These are phyloP conservation scores for Thelephora aurantiotincta DNA, from an alignment of 768 basidiomycete species.

Conservation along the genomic window DNA sequence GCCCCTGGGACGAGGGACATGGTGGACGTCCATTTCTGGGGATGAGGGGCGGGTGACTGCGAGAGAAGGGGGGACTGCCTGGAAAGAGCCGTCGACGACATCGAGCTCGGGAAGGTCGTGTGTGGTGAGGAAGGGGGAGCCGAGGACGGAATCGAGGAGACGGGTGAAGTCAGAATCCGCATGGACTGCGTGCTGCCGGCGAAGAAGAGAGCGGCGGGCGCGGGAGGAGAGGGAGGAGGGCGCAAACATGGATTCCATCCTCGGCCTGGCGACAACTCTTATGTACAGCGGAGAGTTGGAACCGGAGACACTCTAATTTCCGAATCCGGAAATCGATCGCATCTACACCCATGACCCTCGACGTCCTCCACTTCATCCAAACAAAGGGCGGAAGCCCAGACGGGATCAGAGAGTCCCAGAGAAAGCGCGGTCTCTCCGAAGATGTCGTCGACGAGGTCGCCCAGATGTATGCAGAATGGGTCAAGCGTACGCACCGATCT, in stretches of 20 bases:
- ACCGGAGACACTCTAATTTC: no score
- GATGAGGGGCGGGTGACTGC: slow-evolving; percentile 27
- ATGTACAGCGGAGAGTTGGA: no score
- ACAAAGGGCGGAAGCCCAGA: slow-evolving; percentile 87
- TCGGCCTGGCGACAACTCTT: no score
- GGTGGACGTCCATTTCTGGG: slow-evolving; percentile 11
- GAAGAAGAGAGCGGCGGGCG: not conserved
- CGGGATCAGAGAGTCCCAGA: slow-evolving; percentile 83
- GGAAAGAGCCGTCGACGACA: slow-evolving; percentile 15
- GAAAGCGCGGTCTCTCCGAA: slow-evolving; percentile 77
- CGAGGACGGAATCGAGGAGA: slow-evolving; percentile 21
- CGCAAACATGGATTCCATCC: not conserved
- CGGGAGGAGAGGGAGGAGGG: not conserved
- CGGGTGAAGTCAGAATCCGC: slow-evolving; percentile 14
- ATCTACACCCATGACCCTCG: slow-evolving; percentile 52
- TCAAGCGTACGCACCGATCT: slow-evolving; percentile 58
- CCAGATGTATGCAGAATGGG: slow-evolving; percentile 86
- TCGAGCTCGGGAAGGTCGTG: slow-evolving; percentile 18
- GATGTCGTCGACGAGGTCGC: slow-evolving; percentile 93
- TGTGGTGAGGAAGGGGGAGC: slow-evolving; percentile 18
- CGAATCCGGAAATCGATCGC: not conserved
- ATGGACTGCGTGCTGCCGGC: not conserved
- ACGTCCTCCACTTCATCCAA: slow-evolving; percentile 69
- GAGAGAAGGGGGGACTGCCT: slow-evolving; percentile 14
- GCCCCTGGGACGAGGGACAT: slow-evolving; percentile 10